Evolutionary conservation across 2,329 filamentous ascomycete genomes (phyloP).

Genomic region (Aspergillus eucalypticola): DNA sequence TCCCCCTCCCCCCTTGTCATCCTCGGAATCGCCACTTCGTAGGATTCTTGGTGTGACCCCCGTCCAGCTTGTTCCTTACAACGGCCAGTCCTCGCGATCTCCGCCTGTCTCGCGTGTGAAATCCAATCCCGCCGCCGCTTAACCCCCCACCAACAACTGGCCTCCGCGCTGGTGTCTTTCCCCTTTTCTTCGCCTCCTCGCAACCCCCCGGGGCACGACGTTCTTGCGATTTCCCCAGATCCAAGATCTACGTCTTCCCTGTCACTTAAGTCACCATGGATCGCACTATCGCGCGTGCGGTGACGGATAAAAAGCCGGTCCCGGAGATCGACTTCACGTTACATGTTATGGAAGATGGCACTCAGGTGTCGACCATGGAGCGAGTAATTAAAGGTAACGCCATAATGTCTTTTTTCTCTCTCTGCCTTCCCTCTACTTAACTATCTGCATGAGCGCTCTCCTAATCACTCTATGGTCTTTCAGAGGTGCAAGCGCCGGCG

Average conservation of each 20-base stretch:
- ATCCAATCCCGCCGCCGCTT: slow-evolving; percentile 8
- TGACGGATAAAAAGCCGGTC: slow-evolving; percentile 90
- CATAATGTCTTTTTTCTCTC: not conserved
- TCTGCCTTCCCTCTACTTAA: too few species aligned
- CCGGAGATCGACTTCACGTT: slow-evolving; percentile 99
- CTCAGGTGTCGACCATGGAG: slow-evolving; percentile 91
- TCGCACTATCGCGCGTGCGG: slow-evolving; percentile 72
- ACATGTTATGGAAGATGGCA: slow-evolving; percentile 97
- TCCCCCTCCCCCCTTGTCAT: slow-evolving; percentile 8
- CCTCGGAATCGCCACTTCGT: not conserved
- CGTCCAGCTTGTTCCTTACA: not conserved
- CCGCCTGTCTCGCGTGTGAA: slow-evolving; percentile 2
- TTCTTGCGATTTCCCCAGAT: slow-evolving; percentile 16
- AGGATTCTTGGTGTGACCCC: not conserved
- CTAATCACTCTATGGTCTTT: slow-evolving; percentile 20
- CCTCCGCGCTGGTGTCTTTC: slow-evolving; percentile 7
- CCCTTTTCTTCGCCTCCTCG: slow-evolving; percentile 7
- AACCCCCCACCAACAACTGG: slow-evolving; percentile 9
- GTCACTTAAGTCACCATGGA: slow-evolving; percentile 38
- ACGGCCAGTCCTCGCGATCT: not conserved
- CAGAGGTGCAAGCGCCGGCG: slow-evolving; percentile 96
- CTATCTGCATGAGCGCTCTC: not conserved
- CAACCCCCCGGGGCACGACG: slow-evolving; percentile 13
- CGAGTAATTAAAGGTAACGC: slow-evolving; percentile 90
- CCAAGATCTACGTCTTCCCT: slow-evolving; percentile 13